Conservation (phyloP, 306 rosid genomes). For the Cyamopsis tetragonoloba region DNA sequence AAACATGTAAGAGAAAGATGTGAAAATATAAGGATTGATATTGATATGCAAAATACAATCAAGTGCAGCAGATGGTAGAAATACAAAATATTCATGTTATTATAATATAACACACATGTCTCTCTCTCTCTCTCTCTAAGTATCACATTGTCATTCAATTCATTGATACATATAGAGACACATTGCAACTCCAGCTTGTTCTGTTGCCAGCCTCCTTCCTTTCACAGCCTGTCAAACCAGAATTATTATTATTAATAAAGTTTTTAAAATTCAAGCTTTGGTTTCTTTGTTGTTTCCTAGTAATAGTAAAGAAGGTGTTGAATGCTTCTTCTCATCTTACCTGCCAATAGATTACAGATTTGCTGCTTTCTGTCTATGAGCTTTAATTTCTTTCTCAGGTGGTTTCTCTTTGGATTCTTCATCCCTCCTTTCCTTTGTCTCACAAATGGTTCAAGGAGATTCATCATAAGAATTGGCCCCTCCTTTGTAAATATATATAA, state of each 20-base stretch:
- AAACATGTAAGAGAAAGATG: no score
- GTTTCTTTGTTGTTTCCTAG: conserved; percentile 47
- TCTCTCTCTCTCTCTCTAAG: conserved; percentile 16
- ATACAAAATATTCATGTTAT: conserved; percentile 17
- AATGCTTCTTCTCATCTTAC: conserved; percentile 41
- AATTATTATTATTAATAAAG: conserved; percentile 57
- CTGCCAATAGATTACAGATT: conserved; percentile 54
- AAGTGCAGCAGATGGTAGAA: conserved; percentile 18
- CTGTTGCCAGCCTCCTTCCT: conserved; percentile 46
- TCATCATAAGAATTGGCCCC: conserved; percentile 24
- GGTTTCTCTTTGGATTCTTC: conserved; percentile 43
- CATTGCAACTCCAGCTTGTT: conserved; percentile 43
- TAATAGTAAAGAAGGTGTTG: conserved; percentile 29
- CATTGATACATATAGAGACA: conserved; percentile 35
- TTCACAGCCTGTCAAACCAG: conserved; percentile 89
- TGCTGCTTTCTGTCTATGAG: conserved; percentile 52
- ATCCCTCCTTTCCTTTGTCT: conserved; percentile 39
- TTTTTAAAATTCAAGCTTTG: conserved; percentile 25
- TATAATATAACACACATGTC: conserved; percentile 10
- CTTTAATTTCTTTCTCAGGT: no score
- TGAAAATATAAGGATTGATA: no score
- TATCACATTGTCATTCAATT: conserved; percentile 34
- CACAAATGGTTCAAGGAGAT: conserved; percentile 12
- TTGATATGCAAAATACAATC: conserved; percentile 18
- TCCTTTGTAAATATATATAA: not conserved